Conservation (phyloP, 768 basidiomycete species). For the Boletus reticuloceps region DNA sequence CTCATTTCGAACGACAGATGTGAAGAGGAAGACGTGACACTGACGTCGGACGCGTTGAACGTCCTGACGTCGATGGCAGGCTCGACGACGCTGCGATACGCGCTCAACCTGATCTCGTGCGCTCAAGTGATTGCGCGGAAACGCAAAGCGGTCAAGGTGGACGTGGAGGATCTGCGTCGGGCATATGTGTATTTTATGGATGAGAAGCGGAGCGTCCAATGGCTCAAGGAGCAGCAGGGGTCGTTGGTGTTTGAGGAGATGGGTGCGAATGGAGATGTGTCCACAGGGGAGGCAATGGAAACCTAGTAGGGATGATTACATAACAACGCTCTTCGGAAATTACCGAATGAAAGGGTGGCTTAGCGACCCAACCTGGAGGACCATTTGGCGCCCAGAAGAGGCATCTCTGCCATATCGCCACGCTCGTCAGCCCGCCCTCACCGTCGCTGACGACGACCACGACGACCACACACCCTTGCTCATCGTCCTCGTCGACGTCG, state of each 20-base stretch:
- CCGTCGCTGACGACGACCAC: constrained; percentile 9
- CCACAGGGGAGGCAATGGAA: no score
- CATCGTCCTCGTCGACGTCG: neutral
- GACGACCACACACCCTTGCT: neutral
- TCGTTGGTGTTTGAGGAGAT: constrained; percentile 74
- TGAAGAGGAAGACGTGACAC: constrained; percentile 92
- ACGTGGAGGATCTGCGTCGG: constrained; percentile 78
- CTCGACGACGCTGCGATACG: constrained; percentile 90
- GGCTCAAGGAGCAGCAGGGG: constrained; percentile 84
- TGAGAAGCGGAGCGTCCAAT: constrained; percentile 88
- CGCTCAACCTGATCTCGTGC: constrained; percentile 92
- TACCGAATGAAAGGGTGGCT: constrained; percentile 6
- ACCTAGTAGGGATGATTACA: neutral
- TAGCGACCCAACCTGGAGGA: neutral
- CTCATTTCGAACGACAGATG: constrained; percentile 45
- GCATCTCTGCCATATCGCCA: constrained; percentile 1
- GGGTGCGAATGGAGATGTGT: constrained; percentile 27
- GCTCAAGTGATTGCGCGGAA: constrained; percentile 83
- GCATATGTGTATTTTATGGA: constrained; percentile 92
- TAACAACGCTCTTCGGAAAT: constrained; percentile 4
- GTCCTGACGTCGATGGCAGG: constrained; percentile 88
- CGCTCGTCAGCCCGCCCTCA: neutral
- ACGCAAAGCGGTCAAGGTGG: constrained; percentile 77
- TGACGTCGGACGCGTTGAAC: constrained; percentile 66
- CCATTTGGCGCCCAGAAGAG: constrained; percentile 6